These are phyloP conservation scores for grape (Vitis vinifera) DNA, from an alignment of 164 flowering plant genomes.

Conservation along the genomic window ASM3070453v1 NC_081805.1:8097001-8097500, in stretches of 20 bases:
- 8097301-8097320: slow-evolving; percentile 52
- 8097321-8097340: slow-evolving; percentile 14
- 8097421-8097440: slow-evolving; percentile 4
- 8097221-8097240: slow-evolving; percentile 82
- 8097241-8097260: slow-evolving; percentile 87
- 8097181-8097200: background rate
- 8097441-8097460: slow-evolving; percentile 11
- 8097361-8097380: slow-evolving; percentile 42
- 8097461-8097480: too few species aligned
- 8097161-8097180: background rate
- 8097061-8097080: too few species aligned
- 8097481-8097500: background rate
- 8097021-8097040: slow-evolving; percentile 74
- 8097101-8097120: too few species aligned
- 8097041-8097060: background rate
- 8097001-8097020: slow-evolving; percentile 97
- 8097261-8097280: slow-evolving; percentile 87
- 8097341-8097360: slow-evolving; percentile 11
- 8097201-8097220: background rate
- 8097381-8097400: background rate
- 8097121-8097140: too few species aligned
- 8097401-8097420: background rate
- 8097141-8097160: background rate
- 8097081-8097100: too few species aligned
- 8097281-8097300: slow-evolving; percentile 94